Conservation (phyloP, 345 rosid species). For the Heritiera fomes region DNA sequence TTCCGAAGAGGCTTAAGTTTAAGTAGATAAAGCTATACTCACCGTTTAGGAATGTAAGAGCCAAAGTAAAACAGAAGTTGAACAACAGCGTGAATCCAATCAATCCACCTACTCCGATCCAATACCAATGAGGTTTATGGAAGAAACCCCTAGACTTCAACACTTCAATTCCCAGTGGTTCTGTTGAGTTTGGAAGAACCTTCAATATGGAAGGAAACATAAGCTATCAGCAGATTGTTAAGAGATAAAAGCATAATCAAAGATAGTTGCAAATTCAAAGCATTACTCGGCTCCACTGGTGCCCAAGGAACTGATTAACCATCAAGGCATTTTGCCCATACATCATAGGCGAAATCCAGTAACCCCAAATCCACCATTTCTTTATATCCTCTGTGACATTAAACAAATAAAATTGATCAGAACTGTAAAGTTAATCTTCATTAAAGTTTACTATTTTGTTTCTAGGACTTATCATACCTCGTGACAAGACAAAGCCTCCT, state of each 20-base stretch:
- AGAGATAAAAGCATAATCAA: background rate
- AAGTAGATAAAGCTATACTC: constrained; percentile 27
- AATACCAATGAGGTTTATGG: constrained; percentile 57
- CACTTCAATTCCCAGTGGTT: constrained; percentile 45
- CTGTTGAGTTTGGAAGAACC: constrained; percentile 28
- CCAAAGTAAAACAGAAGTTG: constrained; percentile 46
- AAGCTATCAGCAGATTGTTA: background rate
- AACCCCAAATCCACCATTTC: constrained; percentile 93
- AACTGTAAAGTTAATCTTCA: background rate
- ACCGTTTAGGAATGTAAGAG: constrained; percentile 58
- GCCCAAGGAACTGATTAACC: constrained; percentile 68
- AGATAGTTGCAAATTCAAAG: constrained; percentile 17
- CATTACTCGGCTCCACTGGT: constrained; percentile 62
- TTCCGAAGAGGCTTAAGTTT: constrained; percentile 11
- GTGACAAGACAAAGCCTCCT: constrained; percentile 67
- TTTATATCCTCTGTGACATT: constrained; percentile 57
- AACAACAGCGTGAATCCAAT: constrained; percentile 53
- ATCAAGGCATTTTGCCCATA: constrained; percentile 70
- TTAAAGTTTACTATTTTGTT: background rate
- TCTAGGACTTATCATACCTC: constrained; percentile 30
- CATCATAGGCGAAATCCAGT: constrained; percentile 80
- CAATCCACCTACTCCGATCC: constrained; percentile 63
- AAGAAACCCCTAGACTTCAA: constrained; percentile 49
- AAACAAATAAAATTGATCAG: background rate
- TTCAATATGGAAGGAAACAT: background rate